Conservation (phyloP, 1,284 basidiomycete species). For the Leccinum variabile region DNA sequence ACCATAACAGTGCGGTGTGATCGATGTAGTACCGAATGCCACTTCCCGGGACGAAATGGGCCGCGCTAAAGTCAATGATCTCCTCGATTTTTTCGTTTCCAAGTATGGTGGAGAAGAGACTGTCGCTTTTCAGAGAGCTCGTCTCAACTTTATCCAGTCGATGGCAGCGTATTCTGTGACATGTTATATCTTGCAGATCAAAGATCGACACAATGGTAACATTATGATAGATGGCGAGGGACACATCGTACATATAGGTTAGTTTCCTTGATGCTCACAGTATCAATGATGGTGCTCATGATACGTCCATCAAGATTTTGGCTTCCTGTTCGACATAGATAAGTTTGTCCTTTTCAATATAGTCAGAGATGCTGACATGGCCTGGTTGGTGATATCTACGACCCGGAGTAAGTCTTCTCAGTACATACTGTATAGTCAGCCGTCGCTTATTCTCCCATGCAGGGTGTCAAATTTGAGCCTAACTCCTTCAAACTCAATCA, state of each 20-base stretch:
- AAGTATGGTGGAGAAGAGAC: constrained; percentile 92
- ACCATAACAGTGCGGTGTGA: constrained; percentile 82
- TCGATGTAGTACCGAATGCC: constrained; percentile 97
- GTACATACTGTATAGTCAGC: background rate
- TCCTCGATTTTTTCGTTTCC: constrained; percentile 92
- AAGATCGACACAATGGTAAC: constrained; percentile 97
- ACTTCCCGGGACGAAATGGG: constrained; percentile 99
- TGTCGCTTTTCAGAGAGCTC: constrained; percentile 88
- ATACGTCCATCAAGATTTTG: constrained; percentile 72
- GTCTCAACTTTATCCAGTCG: constrained; percentile 96
- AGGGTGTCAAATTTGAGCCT: constrained; percentile 98
- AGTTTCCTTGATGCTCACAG: constrained; percentile 25
- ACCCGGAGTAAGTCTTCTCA: constrained; percentile 57
- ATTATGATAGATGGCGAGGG: constrained; percentile 99
- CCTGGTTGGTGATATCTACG: constrained; percentile 38
- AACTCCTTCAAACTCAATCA: constrained; percentile 97
- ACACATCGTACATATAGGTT: constrained; percentile 93
- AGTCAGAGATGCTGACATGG: constrained; percentile 26
- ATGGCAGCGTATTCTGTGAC: constrained; percentile 99
- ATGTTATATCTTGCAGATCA: constrained; percentile 97
- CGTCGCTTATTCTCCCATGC: constrained; percentile 15
- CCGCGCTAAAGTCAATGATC: constrained; percentile 95
- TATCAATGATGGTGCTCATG: constrained; percentile 8
- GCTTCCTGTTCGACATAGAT: constrained; percentile 99
- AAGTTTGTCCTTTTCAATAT: constrained; percentile 43